phyloP scores from a whole-genome alignment of 2,329 filamentous ascomycete genomes.

The Leptodontidium sp. region DNA sequence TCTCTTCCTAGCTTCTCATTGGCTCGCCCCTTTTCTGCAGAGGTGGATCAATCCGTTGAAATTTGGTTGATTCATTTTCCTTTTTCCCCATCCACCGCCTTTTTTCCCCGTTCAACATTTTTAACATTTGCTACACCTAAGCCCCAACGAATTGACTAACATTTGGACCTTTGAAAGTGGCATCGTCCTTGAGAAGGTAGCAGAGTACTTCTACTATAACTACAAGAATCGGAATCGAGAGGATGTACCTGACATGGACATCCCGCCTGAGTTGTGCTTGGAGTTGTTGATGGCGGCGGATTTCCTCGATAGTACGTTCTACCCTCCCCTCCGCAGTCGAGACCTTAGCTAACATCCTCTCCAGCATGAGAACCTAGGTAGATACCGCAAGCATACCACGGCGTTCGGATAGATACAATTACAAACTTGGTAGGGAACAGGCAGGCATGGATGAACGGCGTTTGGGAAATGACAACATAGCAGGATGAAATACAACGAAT shows the following conservation, averaged over 20 bases:
- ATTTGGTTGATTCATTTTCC: slow-evolving; percentile 13
- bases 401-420: slow-evolving; percentile 25
- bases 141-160: slow-evolving; percentile 20
- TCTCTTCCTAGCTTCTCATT: neutral
- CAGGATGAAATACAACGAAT: slow-evolving; percentile 20
- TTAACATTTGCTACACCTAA: slow-evolving; percentile 7
- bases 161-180: slow-evolving; percentile 57
- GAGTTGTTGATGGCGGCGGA: slow-evolving; percentile 82
- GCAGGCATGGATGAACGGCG: slow-evolving; percentile 13
- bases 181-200: slow-evolving; percentile 79
- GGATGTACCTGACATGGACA: slow-evolving; percentile 82
- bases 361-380: slow-evolving; percentile 27
- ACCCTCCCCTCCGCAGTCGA: neutral
- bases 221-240: slow-evolving; percentile 74
- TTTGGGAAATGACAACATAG: slow-evolving; percentile 1
- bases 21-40: slow-evolving; percentile 1
- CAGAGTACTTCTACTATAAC: slow-evolving; percentile 86
- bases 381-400: slow-evolving; percentile 23
- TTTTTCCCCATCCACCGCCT: neutral
- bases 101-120: slow-evolving; percentile 11
- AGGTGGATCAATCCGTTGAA: slow-evolving; percentile 6
- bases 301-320: slow-evolving; percentile 69
- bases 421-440: neutral
- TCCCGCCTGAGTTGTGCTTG: slow-evolving; percentile 79
- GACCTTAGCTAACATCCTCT: slow-evolving; percentile 16